Evolutionary conservation across 2,329 filamentous ascomycete genomes (phyloP).

Genomic region (Ramularia endophylla): DNA sequence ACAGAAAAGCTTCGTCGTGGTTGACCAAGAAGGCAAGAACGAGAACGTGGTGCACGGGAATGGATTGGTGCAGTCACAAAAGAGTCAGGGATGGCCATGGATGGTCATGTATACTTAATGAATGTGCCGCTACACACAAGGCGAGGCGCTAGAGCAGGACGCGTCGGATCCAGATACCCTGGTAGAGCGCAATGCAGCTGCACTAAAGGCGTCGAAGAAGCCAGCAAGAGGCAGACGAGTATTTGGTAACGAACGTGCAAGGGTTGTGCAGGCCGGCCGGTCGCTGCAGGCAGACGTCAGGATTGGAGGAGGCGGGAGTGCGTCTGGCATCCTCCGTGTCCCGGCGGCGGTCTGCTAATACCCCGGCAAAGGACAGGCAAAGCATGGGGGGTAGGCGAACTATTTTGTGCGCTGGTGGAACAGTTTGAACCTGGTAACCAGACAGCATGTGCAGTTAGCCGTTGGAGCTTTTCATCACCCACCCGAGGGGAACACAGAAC

Average conservation of each 20-base stretch:
- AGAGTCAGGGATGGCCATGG: slow-evolving; percentile 11
- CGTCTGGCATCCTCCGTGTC: slow-evolving; percentile 13
- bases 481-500: slow-evolving; percentile 11
- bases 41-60: slow-evolving; percentile 12
- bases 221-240: slow-evolving; percentile 12
- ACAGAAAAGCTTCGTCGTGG: slow-evolving; percentile 11
- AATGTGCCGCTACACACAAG: slow-evolving; percentile 13
- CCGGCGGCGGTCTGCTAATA: slow-evolving; percentile 7
- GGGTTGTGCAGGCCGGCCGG: slow-evolving; percentile 13
- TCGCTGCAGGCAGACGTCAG: slow-evolving; percentile 10
- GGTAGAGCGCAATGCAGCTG: slow-evolving; percentile 18
- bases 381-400: slow-evolving; percentile 8
- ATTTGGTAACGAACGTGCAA: slow-evolving; percentile 18
- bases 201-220: slow-evolving; percentile 18
- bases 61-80: slow-evolving; percentile 14
- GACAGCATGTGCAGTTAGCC: slow-evolving; percentile 13
- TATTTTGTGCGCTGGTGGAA: slow-evolving; percentile 14
- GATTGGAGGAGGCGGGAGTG: slow-evolving; percentile 8
- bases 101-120: slow-evolving; percentile 14
- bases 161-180: slow-evolving; percentile 19
- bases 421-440: slow-evolving; percentile 3
- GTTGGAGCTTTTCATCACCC: slow-evolving; percentile 8
- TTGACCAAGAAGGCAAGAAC: slow-evolving; percentile 6
- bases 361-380: slow-evolving; percentile 7
- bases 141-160: slow-evolving; percentile 18